Conservation (phyloP, 345 rosid species). For the Eucalyptus cloeziana region DNA sequence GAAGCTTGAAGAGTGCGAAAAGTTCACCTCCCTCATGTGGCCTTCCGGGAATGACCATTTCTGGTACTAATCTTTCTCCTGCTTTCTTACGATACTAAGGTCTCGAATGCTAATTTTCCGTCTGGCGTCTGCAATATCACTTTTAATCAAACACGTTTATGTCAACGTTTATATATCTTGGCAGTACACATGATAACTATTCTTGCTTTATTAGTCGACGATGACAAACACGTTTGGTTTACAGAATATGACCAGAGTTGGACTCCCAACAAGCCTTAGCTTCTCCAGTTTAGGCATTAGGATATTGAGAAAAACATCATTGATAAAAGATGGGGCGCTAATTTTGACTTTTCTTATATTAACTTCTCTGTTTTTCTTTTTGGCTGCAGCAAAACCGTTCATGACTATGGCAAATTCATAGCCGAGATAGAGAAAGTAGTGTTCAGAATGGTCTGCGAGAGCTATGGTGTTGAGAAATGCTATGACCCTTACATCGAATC, state of each 20-base stretch:
- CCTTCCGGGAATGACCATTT: conserved; percentile 16
- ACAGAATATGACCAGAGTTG: not conserved
- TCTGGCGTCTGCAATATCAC: not conserved
- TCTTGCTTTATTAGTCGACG: not conserved
- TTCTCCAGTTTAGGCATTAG: not conserved
- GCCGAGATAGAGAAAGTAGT: not conserved
- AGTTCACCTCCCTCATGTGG: conserved; percentile 3
- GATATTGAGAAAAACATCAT: not conserved
- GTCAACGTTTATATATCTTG: not conserved
- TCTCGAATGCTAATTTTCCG: not conserved
- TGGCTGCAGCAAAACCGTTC: not conserved
- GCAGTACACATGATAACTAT: not conserved
- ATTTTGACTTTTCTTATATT: not conserved
- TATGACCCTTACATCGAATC: not conserved
- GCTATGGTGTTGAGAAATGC: conserved; percentile 4
- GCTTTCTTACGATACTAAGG: not conserved
- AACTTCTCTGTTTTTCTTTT: not conserved
- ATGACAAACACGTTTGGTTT: not conserved
- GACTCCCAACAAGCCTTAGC: not conserved
- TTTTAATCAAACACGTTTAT: not conserved
- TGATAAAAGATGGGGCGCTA: not conserved
- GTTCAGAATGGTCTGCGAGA: not conserved
- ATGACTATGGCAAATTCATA: not conserved
- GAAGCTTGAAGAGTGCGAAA: conserved; percentile 6
- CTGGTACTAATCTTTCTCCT: conserved; percentile 3